Percentiles rank a stretch among this genome's conserved stretches.
Conservation (phyloP, 1,284 basidiomycete species). For the Calocybe gambosa region DNA sequence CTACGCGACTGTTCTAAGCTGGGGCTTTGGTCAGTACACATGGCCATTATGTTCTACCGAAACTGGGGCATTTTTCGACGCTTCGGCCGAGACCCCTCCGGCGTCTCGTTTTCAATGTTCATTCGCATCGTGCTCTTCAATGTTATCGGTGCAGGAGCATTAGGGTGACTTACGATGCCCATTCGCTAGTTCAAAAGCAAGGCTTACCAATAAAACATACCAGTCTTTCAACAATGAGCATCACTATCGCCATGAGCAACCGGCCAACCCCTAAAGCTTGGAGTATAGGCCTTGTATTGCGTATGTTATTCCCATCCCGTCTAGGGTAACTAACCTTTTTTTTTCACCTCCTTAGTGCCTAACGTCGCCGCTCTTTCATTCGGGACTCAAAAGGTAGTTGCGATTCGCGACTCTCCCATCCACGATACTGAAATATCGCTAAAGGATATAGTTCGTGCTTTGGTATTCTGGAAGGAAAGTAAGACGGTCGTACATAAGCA, state of each 20-base stretch:
- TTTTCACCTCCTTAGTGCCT: background rate
- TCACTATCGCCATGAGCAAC: background rate
- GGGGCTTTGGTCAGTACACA: conserved; percentile 2
- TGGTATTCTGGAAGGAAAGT: background rate
- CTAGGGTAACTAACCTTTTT: background rate
- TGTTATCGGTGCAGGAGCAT: background rate
- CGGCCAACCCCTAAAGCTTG: background rate
- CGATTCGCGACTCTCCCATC: background rate
- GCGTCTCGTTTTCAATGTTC: conserved; percentile 1
- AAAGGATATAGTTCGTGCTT: background rate
- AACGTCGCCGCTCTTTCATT: background rate
- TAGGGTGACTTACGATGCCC: background rate
- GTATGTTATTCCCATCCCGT: background rate
- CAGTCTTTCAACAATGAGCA: background rate
- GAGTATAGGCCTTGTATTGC: background rate
- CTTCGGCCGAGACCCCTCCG: background rate
- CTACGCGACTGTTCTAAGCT: too few relatives aligned
- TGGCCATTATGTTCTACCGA: conserved; percentile 1
- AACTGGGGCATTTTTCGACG: conserved; percentile 5
- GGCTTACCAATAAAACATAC: background rate
- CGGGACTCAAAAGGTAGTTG: conserved; percentile 4
- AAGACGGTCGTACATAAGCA: too few relatives aligned
- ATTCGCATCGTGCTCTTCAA: conserved; percentile 2
- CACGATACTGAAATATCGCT: background rate
- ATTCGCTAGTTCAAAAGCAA: too few relatives aligned